phyloP scores from a whole-genome alignment of 2,329 filamentous ascomycete genomes.

The Penicillium hordei region DNA sequence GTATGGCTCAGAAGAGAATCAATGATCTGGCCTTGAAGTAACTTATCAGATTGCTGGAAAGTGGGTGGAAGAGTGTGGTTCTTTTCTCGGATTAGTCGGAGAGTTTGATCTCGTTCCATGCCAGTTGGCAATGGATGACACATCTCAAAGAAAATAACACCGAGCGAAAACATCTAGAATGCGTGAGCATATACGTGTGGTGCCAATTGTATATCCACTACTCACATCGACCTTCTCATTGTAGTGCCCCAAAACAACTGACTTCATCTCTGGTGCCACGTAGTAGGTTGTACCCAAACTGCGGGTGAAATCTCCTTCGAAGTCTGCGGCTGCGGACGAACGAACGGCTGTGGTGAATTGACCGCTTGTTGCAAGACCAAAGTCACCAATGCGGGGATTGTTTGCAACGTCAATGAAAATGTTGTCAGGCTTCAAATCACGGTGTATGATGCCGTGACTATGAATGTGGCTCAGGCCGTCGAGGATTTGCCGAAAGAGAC shows the following conservation, averaged over 20 bases:
- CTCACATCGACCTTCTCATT: constrained; percentile 87
- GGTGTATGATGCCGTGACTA: constrained; percentile 85
- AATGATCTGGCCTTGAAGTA: constrained; percentile 72
- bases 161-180: constrained; percentile 84
- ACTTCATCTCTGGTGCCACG: constrained; percentile 86
- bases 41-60: constrained; percentile 68
- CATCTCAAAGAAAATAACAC: constrained; percentile 99
- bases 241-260: constrained; percentile 72
- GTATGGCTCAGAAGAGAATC: constrained; percentile 76
- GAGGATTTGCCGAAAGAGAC: constrained; percentile 84
- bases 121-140: constrained; percentile 63
- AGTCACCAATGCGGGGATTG: constrained; percentile 94
- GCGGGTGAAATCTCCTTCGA: constrained; percentile 47
- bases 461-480: constrained; percentile 91
- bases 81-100: constrained; percentile 68
- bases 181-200: constrained; percentile 9
- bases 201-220: constrained; percentile 15
- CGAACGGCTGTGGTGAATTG: constrained; percentile 53
- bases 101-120: constrained; percentile 64
- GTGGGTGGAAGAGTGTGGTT: constrained; percentile 69
- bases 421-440: constrained; percentile 95
- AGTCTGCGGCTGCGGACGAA: constrained; percentile 37
- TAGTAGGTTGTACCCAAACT: constrained; percentile 81
- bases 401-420: constrained; percentile 90
- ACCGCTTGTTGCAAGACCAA: constrained; percentile 87